Evolutionary conservation across 768 basidiomycete genomes (phyloP), one percentile per base, ranked within the genome.

Genomic region (Pisolithus marmoratus): DNA sequence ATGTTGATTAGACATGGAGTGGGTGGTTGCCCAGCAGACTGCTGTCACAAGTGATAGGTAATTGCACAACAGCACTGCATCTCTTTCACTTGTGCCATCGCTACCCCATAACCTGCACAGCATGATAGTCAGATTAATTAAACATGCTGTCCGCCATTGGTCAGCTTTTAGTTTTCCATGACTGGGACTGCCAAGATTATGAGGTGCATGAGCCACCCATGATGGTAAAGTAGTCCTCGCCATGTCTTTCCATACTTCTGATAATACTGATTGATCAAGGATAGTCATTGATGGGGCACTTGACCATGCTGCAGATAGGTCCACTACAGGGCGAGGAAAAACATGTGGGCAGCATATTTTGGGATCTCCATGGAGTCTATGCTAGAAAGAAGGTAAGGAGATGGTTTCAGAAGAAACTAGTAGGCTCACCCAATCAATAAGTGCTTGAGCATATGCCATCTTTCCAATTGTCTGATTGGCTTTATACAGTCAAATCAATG

Each of bases 161-260:
- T 67, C 52, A 23, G 67, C 67, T 49, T 70, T 70, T 4, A 72
- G 59, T 42, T 70, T 70, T 17, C 67, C 67, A 55, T 70, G 69
- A 1, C 38, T 55, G 9, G 53, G 31, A 38, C 70, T 63, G 12
- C 70, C 68, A 41, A 70, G 56, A 52, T 70, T 71, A 8, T 4
- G 53, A 17, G 70, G 71, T 44, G 60, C 66, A 1, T 58, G 56
- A 22, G 60, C 49, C 20, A 65, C 54, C 56, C 52, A 57, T 20
- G 54, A 48, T 6, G 62, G 62, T 17, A 63, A 23, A 19, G 40
- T 37, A 26, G 63, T 57, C 17, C 26, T 31, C 22, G 17, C 31
- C 37, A 54, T 50, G n/a, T 54, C 53, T 29, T 19, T 23, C 52
- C 42, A 49, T 15, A 49, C 48, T 49, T 49, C 52, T 24, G 22